Percentiles rank a stretch among this genome's conserved stretches.
phyloP scores from a whole-genome alignment of 148 eudicot species.

The Camellia granthamiana region DNA sequence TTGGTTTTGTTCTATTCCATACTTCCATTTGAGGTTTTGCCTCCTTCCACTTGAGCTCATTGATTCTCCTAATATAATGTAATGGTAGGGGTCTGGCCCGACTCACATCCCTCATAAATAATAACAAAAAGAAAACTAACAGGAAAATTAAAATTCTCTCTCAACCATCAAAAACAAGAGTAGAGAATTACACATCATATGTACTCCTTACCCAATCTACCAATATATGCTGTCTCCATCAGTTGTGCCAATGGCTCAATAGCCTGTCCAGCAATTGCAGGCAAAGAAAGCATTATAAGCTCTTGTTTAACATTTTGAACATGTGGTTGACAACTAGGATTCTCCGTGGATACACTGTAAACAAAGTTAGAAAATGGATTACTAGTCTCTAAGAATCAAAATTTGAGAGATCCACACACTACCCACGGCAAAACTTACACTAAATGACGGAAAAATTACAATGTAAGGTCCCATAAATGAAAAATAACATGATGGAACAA shows the following conservation, averaged over 20 bases:
- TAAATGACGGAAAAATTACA: not conserved
- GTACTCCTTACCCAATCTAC: slow-evolving; percentile 63
- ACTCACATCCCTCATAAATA: not conserved
- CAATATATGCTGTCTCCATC: slow-evolving; percentile 96
- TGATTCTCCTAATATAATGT: not conserved
- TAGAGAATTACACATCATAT: not conserved
- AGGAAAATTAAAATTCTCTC: not conserved
- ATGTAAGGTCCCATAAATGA: not conserved
- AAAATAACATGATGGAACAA: not conserved
- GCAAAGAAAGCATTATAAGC: slow-evolving; percentile 68
- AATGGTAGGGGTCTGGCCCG: not conserved
- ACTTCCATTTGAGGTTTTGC: not conserved
- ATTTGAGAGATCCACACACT: not conserved
- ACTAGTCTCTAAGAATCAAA: slow-evolving; percentile 4
- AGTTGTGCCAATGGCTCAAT: slow-evolving; percentile 87
- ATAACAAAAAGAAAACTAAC: not conserved
- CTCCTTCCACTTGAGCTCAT: not conserved
- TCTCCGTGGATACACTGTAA: slow-evolving; percentile 38
- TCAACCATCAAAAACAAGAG: not conserved
- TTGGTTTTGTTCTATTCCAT: not conserved
- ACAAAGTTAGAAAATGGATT: slow-evolving; percentile 10
- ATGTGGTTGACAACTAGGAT: slow-evolving; percentile 23
- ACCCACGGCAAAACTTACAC: not conserved
- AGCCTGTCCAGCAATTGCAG: slow-evolving; percentile 89
- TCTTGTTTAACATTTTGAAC: slow-evolving; percentile 41